phyloP scores from a whole-genome alignment of 2,329 filamentous ascomycete genomes.

The Neoscytalidium dimidiatum region DNA sequence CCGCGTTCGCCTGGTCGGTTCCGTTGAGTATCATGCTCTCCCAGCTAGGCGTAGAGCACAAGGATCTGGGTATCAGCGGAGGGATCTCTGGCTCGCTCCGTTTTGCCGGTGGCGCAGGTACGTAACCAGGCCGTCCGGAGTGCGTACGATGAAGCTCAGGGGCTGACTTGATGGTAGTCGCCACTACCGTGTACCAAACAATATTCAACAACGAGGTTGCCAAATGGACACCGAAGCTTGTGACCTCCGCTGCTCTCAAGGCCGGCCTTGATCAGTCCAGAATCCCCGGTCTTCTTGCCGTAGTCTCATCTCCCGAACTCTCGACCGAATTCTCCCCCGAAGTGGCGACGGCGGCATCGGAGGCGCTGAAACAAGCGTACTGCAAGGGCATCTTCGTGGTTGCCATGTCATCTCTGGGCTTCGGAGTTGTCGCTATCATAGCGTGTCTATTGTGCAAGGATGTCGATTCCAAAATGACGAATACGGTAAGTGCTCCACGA shows the following conservation, averaged over 20 bases:
- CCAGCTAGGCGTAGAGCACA: slow-evolving; percentile 53
- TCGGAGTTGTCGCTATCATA: slow-evolving; percentile 25
- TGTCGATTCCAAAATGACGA: slow-evolving; percentile 5
- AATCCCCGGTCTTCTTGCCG: not conserved
- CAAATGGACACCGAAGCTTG: slow-evolving; percentile 23
- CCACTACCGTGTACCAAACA: slow-evolving; percentile 40
- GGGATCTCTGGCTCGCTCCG: slow-evolving; percentile 33
- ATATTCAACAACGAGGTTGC: slow-evolving; percentile 41
- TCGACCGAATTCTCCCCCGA: slow-evolving; percentile 13
- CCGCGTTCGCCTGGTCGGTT: slow-evolving; percentile 51
- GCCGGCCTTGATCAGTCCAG: slow-evolving; percentile 24
- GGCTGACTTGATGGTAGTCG: slow-evolving; percentile 21
- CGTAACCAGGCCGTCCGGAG: not conserved
- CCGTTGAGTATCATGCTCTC: slow-evolving; percentile 52
- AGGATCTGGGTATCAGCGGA: slow-evolving; percentile 49
- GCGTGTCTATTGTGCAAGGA: slow-evolving; percentile 24
- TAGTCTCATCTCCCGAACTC: not conserved
- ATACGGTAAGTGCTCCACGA: not conserved
- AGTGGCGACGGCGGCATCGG: slow-evolving; percentile 26
- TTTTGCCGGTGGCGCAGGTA: slow-evolving; percentile 27
- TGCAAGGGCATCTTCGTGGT: slow-evolving; percentile 22
- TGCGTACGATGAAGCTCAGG: not conserved
- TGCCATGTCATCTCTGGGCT: slow-evolving; percentile 25
- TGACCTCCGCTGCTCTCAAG: slow-evolving; percentile 25
- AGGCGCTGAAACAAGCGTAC: slow-evolving; percentile 28